These are phyloP conservation scores for Camelina neglecta DNA, from an alignment of 345 rosid species.

Conservation along the genomic window DNA sequence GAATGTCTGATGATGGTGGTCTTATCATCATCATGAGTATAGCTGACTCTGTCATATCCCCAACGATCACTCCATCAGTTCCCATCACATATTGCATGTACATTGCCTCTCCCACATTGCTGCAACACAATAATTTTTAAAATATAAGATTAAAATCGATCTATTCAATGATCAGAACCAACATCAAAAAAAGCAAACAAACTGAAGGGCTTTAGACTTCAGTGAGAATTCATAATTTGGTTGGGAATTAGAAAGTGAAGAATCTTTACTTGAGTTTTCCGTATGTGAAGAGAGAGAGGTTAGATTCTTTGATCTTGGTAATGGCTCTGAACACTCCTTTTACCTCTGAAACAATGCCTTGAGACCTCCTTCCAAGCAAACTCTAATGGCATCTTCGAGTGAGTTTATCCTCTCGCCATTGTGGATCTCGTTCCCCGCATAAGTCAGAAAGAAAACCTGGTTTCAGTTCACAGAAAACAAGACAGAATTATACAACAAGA, in stretches of 20 bases:
- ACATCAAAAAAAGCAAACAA: neutral
- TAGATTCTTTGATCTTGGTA: slow-evolving; percentile 75
- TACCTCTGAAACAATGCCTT: slow-evolving; percentile 86
- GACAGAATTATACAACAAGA: too few species aligned
- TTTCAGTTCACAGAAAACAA: too few species aligned
- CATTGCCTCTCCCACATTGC: slow-evolving; percentile 89
- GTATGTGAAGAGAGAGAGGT: slow-evolving; percentile 80
- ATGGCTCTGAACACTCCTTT: slow-evolving; percentile 75
- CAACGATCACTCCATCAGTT: slow-evolving; percentile 81
- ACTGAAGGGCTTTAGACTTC: neutral
- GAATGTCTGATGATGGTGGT: slow-evolving; percentile 25
- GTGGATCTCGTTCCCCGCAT: too few species aligned
- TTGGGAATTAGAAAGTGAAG: neutral
- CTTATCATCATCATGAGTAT: slow-evolving; percentile 50
- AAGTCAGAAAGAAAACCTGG: too few species aligned
- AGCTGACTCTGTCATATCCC: slow-evolving; percentile 73
- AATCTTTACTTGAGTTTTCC: slow-evolving; percentile 72
- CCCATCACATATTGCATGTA: slow-evolving; percentile 97
- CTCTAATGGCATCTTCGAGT: slow-evolving; percentile 76
- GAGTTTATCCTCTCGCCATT: too few species aligned
- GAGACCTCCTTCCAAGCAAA: slow-evolving; percentile 74
- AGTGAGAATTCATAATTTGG: neutral
- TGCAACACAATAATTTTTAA: slow-evolving; percentile 29
- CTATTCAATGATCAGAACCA: neutral
- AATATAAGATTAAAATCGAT: neutral